Base-by-base conservation (phyloP, 2,329 filamentous ascomycete species). In the Cercospora nicotianae region DNA sequence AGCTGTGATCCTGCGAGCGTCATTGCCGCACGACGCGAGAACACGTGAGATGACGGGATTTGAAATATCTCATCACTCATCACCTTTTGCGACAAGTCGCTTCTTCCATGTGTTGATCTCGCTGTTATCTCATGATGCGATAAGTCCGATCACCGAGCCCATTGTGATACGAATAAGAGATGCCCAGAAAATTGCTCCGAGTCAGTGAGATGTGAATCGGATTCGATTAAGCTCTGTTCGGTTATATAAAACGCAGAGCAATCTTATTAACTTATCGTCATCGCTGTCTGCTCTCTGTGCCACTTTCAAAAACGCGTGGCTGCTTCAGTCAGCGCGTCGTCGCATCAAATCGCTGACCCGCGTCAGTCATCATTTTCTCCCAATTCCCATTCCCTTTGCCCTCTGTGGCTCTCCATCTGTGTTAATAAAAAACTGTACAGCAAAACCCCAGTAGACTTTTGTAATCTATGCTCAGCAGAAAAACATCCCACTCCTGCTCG, bases 11-110 rank as follows among this genome's bases (percentile, higher is more conserved):
- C 36, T 39, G 31, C 23, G 8, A 16, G 30, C n/a, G 36, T 20
- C 59, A 61, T 61, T 61, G 18, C 53, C 53, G 53, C 53, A 26
- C 31, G 2, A 61, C 59, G 59, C 59, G 59, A 42, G 18, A 28
- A 26, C 59, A 61, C 59, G 59, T 61, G 59, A 51, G n/a, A 51
- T 51, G 45, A 51, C 18, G 45, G 18, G 45, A 51, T 48, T 48
- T 48, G n/a, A 48, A 48, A 48, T 48, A 20, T 48, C 42, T 48
- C 42, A 13, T 48, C 42, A 20, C 42, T 48, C 18, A 39, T 39
- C 36, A 39, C 36, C 5, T n/a, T 39, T 39, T 39, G 36, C 36
- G 36, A 39, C 36, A n/a, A 39, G 36, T 39, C 36, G 36, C 36
- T n/a, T 16, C 13, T 39, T 39, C 36, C 36, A n/a, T 39, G 36